Percentiles rank a stretch among this genome's conserved stretches.
phyloP scores from a whole-genome alignment of 2,329 filamentous ascomycete genomes.

The Penicillium frequentans region DNA sequence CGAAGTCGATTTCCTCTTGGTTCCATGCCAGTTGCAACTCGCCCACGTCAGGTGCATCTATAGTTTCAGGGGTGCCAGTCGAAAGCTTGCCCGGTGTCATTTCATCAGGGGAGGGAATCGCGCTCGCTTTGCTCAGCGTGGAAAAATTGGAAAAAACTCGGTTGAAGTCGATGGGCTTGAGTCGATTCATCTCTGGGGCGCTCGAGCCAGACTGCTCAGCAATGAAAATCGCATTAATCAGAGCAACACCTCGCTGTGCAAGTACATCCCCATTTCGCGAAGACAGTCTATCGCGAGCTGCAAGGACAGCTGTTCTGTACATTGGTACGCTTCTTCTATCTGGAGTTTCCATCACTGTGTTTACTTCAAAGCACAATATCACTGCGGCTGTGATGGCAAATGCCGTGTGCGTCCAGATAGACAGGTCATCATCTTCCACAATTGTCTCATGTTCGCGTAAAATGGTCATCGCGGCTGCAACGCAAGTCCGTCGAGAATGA shows the following conservation, averaged over 20 bases:
- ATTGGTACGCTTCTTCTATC: slow-evolving; percentile 14
- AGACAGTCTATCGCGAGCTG: slow-evolving; percentile 22
- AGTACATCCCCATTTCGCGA: slow-evolving; percentile 21
- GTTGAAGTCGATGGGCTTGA: slow-evolving; percentile 18
- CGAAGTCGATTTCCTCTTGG: slow-evolving; percentile 25
- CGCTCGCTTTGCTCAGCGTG: slow-evolving; percentile 17
- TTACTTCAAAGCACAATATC: slow-evolving; percentile 28
- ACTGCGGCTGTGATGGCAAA: slow-evolving; percentile 30
- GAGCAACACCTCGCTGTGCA: slow-evolving; percentile 26
- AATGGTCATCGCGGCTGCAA: slow-evolving; percentile 43
- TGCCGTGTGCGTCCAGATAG: slow-evolving; percentile 29
- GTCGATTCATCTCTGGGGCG: slow-evolving; percentile 2
- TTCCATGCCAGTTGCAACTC: slow-evolving; percentile 22
- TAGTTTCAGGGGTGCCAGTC: slow-evolving; percentile 9
- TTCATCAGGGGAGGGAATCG: slow-evolving; percentile 14
- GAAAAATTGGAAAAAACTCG: slow-evolving; percentile 24
- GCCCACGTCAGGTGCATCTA: slow-evolving; percentile 12
- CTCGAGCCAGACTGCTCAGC: slow-evolving; percentile 12
- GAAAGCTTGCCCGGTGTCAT: slow-evolving; percentile 14
- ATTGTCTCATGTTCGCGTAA: slow-evolving; percentile 29
- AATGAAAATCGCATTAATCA: slow-evolving; percentile 26
- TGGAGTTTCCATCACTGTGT: slow-evolving; percentile 14
- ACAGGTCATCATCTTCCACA: slow-evolving; percentile 23
- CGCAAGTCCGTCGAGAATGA: slow-evolving; percentile 38
- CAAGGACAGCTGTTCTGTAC: slow-evolving; percentile 22